Conservation (phyloP, 768 basidiomycete genomes). For the Gloeostereum incarnatum region DNA sequence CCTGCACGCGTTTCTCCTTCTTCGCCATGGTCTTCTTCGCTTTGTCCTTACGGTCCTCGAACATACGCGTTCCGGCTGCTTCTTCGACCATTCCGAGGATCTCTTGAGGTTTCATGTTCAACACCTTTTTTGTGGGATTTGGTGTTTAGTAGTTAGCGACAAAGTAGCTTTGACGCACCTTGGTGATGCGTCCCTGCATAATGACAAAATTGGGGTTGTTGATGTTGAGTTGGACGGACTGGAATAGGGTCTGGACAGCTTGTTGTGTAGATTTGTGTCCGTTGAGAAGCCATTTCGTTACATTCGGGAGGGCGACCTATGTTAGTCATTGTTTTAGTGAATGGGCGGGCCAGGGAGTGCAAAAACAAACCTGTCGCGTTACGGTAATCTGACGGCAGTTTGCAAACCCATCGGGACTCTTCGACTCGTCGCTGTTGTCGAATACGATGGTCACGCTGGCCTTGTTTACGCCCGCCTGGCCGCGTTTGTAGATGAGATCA, state of each 20-base stretch:
- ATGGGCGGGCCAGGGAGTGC: not conserved
- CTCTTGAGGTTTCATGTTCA: conserved; percentile 98
- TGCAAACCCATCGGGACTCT: conserved; percentile 77
- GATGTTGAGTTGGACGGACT: conserved; percentile 96
- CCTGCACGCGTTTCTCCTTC: conserved; percentile 93
- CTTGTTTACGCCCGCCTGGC: conserved; percentile 94
- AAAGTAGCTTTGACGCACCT: conserved; percentile 35
- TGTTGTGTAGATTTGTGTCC: conserved; percentile 90
- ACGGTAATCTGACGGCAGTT: conserved; percentile 87
- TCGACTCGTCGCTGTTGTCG: conserved; percentile 87
- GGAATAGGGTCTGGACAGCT: conserved; percentile 83
- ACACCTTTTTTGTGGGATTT: conserved; percentile 36
- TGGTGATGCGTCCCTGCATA: conserved; percentile 99
- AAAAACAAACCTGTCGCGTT: conserved; percentile 74
- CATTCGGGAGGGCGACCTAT: conserved; percentile 87
- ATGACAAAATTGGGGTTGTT: conserved; percentile 99
- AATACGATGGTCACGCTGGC: conserved; percentile 98
- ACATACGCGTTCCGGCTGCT: conserved; percentile 98
- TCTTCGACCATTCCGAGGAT: conserved; percentile 99
- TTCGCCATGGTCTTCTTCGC: conserved; percentile 93
- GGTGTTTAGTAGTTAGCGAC: not conserved
- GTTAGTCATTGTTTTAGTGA: conserved; percentile 3
- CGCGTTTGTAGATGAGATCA: conserved; percentile 98
- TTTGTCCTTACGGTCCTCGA: conserved; percentile 96
- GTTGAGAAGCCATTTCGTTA: conserved; percentile 92